Conservation (phyloP, 192 early-diverging fungal species). For the Linnemannia zychae region DNA sequence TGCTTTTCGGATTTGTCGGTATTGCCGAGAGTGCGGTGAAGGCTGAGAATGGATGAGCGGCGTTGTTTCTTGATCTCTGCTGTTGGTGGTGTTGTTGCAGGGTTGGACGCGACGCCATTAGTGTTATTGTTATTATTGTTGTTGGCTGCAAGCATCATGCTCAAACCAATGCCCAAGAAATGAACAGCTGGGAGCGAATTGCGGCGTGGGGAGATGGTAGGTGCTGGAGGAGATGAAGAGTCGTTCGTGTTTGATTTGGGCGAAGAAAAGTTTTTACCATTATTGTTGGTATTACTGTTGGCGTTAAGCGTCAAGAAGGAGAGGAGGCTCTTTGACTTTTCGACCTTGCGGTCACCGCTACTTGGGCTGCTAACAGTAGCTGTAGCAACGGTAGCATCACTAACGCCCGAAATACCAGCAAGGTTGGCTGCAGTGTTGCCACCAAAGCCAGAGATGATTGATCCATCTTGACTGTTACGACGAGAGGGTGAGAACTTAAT, state of each 20-base stretch:
- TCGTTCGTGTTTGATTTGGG: background rate
- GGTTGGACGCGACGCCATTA: background rate
- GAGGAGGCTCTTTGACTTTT: background rate
- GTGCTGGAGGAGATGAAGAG: background rate
- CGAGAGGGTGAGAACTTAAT: background rate
- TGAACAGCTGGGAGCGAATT: background rate
- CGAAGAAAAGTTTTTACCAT: background rate
- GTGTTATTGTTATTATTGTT: too few relatives aligned
- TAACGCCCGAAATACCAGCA: too few relatives aligned
- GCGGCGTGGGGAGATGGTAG: background rate
- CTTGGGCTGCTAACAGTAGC: background rate
- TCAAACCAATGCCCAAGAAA: background rate
- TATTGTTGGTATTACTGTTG: background rate
- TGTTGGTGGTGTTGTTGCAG: background rate
- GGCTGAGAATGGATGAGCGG: background rate
- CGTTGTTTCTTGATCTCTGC: background rate
- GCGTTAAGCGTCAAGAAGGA: constrained; percentile 7
- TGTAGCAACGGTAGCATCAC: background rate
- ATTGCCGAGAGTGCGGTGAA: background rate
- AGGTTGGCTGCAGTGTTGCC: background rate
- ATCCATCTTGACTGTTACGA: background rate
- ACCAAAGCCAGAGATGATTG: background rate
- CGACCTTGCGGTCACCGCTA: background rate
- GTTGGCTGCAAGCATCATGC: background rate
- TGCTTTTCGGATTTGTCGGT: background rate